Percentiles rank a stretch among this genome's conserved stretches.
Evolutionary conservation across 495 filamentous ascomycete genomes (phyloP).

Genomic region (Niebla homalea): DNA sequence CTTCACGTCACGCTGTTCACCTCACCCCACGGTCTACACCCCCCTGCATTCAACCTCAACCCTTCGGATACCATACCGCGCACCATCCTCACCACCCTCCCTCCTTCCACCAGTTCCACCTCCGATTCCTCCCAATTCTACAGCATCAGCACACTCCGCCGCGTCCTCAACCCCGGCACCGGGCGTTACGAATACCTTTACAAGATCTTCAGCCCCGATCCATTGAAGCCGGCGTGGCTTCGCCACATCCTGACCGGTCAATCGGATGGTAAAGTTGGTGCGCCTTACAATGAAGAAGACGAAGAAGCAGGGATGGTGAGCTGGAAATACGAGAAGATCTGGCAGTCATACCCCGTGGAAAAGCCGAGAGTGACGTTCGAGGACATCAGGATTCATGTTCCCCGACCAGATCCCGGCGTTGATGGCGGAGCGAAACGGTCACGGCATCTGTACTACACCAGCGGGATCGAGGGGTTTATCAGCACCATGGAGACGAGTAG

Average conservation of each 20-base stretch:
- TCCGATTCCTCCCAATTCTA: constrained; percentile 67
- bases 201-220: constrained; percentile 83
- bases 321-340: constrained; percentile 66
- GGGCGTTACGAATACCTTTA: constrained; percentile 62
- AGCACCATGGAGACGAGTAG: constrained; percentile 97
- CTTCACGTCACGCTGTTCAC: constrained; percentile 85
- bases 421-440: constrained; percentile 9
- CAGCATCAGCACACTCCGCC: constrained; percentile 67
- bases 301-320: constrained; percentile 41
- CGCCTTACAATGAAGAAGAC: constrained; percentile 12
- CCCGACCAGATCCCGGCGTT: constrained; percentile 8
- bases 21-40: constrained; percentile 53
- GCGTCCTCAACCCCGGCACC: constrained; percentile 42
- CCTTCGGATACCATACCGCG: constrained; percentile 39
- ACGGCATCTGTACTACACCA: constrained; percentile 64
- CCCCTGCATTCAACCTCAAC: constrained; percentile 54
- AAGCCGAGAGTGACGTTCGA: constrained; percentile 80
- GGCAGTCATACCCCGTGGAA: constrained; percentile 75
- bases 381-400: constrained; percentile 48
- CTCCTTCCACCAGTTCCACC: constrained; percentile 26
- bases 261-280: constrained; percentile 12
- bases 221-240: constrained; percentile 50
- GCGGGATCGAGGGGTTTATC: constrained; percentile 89
- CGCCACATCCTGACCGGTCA: constrained; percentile 24
- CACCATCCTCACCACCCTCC: constrained; percentile 71